These are phyloP conservation scores for Tulasnella sp. DNA, from an alignment of 768 basidiomycete genomes.

Conservation along the genomic window DNA sequence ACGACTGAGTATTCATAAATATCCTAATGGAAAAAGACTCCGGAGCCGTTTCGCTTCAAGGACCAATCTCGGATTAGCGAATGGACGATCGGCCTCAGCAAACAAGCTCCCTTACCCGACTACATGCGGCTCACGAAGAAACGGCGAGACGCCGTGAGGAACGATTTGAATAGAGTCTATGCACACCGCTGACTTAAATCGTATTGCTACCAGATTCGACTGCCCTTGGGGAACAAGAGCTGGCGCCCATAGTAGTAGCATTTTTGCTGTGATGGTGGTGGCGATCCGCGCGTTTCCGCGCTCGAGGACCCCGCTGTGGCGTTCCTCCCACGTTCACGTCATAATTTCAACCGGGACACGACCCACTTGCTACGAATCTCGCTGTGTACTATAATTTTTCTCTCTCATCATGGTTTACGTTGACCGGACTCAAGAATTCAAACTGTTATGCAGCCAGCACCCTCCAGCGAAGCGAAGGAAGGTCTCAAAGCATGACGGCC, in stretches of 20 bases:
- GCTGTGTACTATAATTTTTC: not conserved
- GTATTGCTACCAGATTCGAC: conserved; percentile 29
- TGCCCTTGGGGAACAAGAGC: conserved; percentile 24
- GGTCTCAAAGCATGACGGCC: conserved; percentile 42
- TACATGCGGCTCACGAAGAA: conserved; percentile 16
- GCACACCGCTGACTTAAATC: conserved; percentile 29
- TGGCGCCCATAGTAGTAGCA: conserved; percentile 36
- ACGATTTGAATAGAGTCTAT: conserved; percentile 35
- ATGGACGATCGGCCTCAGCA: not conserved
- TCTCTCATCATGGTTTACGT: not conserved
- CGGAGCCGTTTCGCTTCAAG: conserved; percentile 22
- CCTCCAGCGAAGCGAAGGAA: conserved; percentile 38
- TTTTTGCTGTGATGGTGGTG: conserved; percentile 11
- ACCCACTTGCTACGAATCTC: not conserved
- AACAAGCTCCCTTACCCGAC: conserved; percentile 22
- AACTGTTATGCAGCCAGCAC: conserved; percentile 52
- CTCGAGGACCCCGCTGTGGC: not conserved
- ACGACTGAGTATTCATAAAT: conserved; percentile 10
- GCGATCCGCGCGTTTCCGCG: not conserved
- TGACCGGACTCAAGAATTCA: conserved; percentile 68
- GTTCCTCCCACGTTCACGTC: conserved; percentile 19
- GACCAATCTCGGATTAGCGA: not conserved
- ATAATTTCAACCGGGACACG: conserved; percentile 16
- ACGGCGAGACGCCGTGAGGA: conserved; percentile 34
- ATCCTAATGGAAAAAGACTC: conserved; percentile 16